Evolutionary conservation across 305 asterid species (phyloP).

Genomic region (Plantago lanceolata): DNA sequence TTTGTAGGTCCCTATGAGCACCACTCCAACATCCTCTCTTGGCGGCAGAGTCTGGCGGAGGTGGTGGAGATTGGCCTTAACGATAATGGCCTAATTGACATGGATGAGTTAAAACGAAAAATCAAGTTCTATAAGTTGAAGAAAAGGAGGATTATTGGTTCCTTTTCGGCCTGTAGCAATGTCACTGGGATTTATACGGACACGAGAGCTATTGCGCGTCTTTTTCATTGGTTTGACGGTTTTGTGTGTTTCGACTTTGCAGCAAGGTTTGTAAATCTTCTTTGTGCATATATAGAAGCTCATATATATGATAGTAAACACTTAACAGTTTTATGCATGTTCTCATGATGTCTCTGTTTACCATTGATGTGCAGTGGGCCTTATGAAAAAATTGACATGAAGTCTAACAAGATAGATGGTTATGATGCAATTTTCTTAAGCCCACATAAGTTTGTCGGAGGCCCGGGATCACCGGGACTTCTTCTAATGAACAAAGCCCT

Average conservation of each 20-base stretch:
- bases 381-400: conserved; percentile 43
- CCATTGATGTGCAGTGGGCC: conserved; percentile 34
- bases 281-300: background rate
- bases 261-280: conserved; percentile 37
- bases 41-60: conserved; percentile 69
- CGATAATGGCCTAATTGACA: conserved; percentile 38
- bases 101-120: conserved; percentile 36
- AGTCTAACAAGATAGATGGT: conserved; percentile 39
- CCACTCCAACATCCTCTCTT: conserved; percentile 65
- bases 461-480: conserved; percentile 57
- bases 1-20: conserved; percentile 72
- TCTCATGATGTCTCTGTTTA: background rate
- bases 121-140: conserved; percentile 30
- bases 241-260: conserved; percentile 68
- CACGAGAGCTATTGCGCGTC: conserved; percentile 42
- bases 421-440: conserved; percentile 53
- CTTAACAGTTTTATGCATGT: too few relatives aligned
- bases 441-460: conserved; percentile 56
- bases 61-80: conserved; percentile 67
- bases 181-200: conserved; percentile 55
- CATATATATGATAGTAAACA: background rate
- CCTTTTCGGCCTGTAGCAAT: conserved; percentile 78
- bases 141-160: conserved; percentile 51
- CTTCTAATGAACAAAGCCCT: conserved; percentile 44
- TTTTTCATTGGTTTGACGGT: conserved; percentile 54